Evolutionary conservation across 768 basidiomycete genomes (phyloP).

Genomic region (Sarcodon aspratus): DNA sequence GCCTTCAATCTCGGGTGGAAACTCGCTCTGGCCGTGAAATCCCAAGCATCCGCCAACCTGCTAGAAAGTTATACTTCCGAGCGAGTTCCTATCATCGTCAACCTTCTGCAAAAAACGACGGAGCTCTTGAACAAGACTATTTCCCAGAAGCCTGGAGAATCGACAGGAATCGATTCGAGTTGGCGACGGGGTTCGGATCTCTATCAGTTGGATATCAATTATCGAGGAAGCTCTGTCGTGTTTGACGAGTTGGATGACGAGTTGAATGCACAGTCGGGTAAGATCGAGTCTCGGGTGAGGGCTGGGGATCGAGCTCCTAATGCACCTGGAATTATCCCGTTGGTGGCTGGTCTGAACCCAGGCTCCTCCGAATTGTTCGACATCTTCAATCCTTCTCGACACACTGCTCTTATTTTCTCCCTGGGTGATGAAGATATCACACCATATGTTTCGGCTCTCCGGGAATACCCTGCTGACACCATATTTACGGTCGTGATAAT

Average conservation of each 20-base stretch:
- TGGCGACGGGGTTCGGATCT: slow-evolving; percentile 7
- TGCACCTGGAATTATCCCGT: slow-evolving; percentile 19
- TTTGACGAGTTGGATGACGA: slow-evolving; percentile 29
- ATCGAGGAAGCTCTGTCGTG: slow-evolving; percentile 37
- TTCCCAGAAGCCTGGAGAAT: slow-evolving; percentile 19
- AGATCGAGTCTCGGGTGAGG: slow-evolving; percentile 13
- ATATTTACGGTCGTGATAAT: background rate
- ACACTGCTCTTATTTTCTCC: slow-evolving; percentile 22
- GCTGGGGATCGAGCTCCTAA: slow-evolving; percentile 40
- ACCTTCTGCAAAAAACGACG: slow-evolving; percentile 16
- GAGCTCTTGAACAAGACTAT: slow-evolving; percentile 5
- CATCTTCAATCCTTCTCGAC: slow-evolving; percentile 13
- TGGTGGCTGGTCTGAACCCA: background rate
- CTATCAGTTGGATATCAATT: slow-evolving; percentile 40
- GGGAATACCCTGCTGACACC: background rate
- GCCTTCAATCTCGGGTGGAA: slow-evolving; percentile 20
- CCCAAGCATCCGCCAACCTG: slow-evolving; percentile 12
- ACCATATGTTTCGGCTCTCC: background rate
- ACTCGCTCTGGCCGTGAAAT: slow-evolving; percentile 17
- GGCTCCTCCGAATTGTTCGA: slow-evolving; percentile 15
- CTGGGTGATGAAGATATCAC: background rate
- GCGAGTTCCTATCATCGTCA: slow-evolving; percentile 17
- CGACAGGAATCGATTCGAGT: slow-evolving; percentile 12
- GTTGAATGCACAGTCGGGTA: slow-evolving; percentile 7
- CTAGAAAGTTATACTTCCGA: slow-evolving; percentile 17